phyloP scores from a whole-genome alignment of 2,329 filamentous ascomycete genomes.

The Neonectria sp. region DNA sequence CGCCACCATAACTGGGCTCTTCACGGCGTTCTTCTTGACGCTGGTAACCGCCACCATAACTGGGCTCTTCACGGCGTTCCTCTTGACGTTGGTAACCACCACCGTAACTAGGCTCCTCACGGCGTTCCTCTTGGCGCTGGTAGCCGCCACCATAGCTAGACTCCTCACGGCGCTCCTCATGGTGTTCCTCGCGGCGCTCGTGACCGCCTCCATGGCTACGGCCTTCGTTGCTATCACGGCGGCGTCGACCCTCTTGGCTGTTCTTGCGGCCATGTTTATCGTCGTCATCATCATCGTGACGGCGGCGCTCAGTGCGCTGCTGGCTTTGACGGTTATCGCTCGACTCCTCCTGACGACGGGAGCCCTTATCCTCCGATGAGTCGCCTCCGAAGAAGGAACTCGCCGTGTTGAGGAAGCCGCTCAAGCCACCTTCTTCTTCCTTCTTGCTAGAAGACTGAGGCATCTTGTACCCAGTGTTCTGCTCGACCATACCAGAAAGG shows the following conservation, averaged over 20 bases:
- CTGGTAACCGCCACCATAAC: slow-evolving; percentile 31
- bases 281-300: slow-evolving; percentile 36
- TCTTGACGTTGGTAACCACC: slow-evolving; percentile 26
- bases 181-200: slow-evolving; percentile 9
- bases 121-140: slow-evolving; percentile 11
- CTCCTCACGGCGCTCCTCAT: slow-evolving; percentile 36
- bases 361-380: slow-evolving; percentile 48
- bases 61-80: slow-evolving; percentile 29
- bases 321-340: slow-evolving; percentile 59
- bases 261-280: slow-evolving; percentile 20
- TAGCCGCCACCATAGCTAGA: slow-evolving; percentile 31
- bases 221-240: slow-evolving; percentile 26
- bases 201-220: slow-evolving; percentile 31
- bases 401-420: slow-evolving; percentile 80
- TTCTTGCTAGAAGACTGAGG: slow-evolving; percentile 53
- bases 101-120: slow-evolving; percentile 13
- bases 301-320: slow-evolving; percentile 68
- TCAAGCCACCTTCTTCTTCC: slow-evolving; percentile 75
- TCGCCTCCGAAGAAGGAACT: slow-evolving; percentile 75
- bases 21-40: slow-evolving; percentile 34
- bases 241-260: slow-evolving; percentile 22
- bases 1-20: too few relatives aligned
- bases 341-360: slow-evolving; percentile 70
- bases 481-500: slow-evolving; percentile 62
- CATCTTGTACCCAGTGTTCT: slow-evolving; percentile 62